Base-by-base conservation (phyloP, 768 basidiomycete species). In the Melanogaster broomeanus region DNA sequence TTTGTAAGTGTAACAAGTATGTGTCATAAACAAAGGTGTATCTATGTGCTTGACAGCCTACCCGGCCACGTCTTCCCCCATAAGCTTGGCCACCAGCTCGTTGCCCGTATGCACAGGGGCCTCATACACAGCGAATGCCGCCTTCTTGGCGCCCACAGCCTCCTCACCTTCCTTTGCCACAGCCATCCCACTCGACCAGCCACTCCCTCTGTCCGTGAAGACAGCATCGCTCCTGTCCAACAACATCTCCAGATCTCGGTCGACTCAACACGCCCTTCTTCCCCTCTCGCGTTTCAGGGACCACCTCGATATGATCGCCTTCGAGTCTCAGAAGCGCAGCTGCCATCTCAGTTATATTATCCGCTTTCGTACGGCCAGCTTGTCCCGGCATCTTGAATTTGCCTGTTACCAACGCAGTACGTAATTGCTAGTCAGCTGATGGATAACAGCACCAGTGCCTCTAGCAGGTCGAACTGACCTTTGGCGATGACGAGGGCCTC, bases 401-500 rank as follows among this genome's bases (percentile, higher is more conserved):
- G 55, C 90, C 90, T 86, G 45, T 6, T 45, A 25, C 43, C 15
- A 42, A n/a, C 6, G 5, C n/a, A 10, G 6, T 33, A 33, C 16
- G 13, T 10, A 19, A 34, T 8, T 16, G 19, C 18, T 10, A 33
- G 13, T 8, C 18, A 31, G 30, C 41, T 45, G 6, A 4, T 6
- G 1, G 16, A n/a, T 21, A 30, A 9, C 4, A 35, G 10, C 31
- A 27, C 25, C 25, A 8, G 13, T 13, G 13, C 16, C 40, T 19
- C n/a, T n/a, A n/a, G n/a, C 10, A 34, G 16, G 19, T 25, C 3
- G 6, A 15, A 41, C 50, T 12, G 12, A 86, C 90, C 93, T 72
- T 94, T 90, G 9, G 92, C 93, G 62, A 98, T 98, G 61, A 99
- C 94, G 33, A 98, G 76, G 2, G 91, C 91, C 72, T 98, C 97